phyloP scores from a whole-genome alignment of 176 grass and related monocot species.

The Chrysopogon serrulatus region DNA sequence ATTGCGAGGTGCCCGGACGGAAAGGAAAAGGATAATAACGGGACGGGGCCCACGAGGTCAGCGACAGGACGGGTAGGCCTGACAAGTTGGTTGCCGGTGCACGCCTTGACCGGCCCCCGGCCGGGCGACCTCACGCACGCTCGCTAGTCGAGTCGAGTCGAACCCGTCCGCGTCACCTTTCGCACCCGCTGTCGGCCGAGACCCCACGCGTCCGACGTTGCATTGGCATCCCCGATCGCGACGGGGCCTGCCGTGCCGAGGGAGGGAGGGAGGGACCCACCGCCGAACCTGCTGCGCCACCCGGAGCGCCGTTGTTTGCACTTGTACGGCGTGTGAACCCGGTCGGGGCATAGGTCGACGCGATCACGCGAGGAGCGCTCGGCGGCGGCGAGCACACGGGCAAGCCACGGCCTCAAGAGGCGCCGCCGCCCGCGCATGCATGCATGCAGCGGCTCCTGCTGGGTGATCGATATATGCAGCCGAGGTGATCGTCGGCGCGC shows the following conservation, averaged over 20 bases:
- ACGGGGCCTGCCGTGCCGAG: too few relatives aligned
- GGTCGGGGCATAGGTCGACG: too few relatives aligned
- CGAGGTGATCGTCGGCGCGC: background rate
- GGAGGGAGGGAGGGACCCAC: too few relatives aligned
- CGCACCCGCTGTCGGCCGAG: background rate
- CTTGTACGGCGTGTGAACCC: too few relatives aligned
- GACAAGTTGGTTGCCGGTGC: background rate
- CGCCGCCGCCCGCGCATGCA: too few relatives aligned
- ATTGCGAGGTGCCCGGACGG: background rate
- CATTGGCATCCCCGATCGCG: background rate
- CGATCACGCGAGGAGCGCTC: too few relatives aligned
- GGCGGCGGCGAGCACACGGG: too few relatives aligned
- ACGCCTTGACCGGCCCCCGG: background rate
- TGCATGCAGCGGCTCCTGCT: too few relatives aligned
- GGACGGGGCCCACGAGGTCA: background rate
- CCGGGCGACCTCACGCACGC: background rate
- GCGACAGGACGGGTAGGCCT: background rate
- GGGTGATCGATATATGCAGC: too few relatives aligned
- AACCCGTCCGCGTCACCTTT: conserved; percentile 3
- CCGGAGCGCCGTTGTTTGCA: background rate
- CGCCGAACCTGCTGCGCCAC: background rate
- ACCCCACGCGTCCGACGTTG: background rate
- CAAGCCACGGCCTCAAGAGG: too few relatives aligned
- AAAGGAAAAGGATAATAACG: background rate
- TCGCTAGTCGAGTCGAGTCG: background rate